Evolutionary conservation across 768 basidiomycete genomes (phyloP).

Genomic region (Russula lepida): DNA sequence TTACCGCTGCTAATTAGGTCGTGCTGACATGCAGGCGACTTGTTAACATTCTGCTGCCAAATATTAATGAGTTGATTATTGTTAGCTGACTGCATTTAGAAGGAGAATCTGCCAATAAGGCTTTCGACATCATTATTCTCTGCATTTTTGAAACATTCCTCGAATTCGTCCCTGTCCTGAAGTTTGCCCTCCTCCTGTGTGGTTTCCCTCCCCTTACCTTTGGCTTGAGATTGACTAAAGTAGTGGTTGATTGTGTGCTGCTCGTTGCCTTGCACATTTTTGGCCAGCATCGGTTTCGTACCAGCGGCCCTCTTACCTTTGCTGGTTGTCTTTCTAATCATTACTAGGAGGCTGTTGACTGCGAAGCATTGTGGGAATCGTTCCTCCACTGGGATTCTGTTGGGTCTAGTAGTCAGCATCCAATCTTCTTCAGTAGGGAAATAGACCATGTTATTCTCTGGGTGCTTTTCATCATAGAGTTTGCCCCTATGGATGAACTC

Average conservation of each 20-base stretch:
- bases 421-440: constrained; percentile 21
- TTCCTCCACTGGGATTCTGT: background rate
- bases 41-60: background rate
- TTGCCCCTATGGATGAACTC: background rate
- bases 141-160: too few species aligned
- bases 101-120: too few species aligned
- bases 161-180: too few species aligned
- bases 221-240: too few species aligned
- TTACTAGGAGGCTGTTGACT: background rate
- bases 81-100: too few species aligned
- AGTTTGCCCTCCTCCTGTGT: too few species aligned
- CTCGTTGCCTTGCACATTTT: too few species aligned
- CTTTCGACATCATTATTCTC: too few species aligned
- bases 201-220: too few species aligned
- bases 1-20: background rate
- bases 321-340: background rate
- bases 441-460: constrained; percentile 15
- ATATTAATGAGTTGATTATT: background rate
- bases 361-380: background rate
- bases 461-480: background rate
- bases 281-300: too few species aligned
- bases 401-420: constrained; percentile 1
- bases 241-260: too few species aligned
- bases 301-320: too few species aligned
- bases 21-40: background rate